Base-by-base conservation (phyloP, 441 rosid species). In the Populus hybrid region DNA sequence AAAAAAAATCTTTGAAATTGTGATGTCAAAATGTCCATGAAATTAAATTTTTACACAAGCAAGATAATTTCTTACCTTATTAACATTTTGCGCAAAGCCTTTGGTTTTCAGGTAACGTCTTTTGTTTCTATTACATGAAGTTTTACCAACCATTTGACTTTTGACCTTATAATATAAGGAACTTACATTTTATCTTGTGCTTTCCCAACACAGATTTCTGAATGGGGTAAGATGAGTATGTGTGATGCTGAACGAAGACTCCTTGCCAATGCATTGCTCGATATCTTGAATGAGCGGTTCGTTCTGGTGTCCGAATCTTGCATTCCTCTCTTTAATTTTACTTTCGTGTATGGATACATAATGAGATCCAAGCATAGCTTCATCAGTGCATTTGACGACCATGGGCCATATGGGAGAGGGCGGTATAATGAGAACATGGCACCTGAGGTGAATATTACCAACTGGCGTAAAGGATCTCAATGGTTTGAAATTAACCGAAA, bases 231-330 rank as follows among this genome's bases (percentile, higher is more conserved):
- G 16, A 50, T 32, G 61, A 50, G 73, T 69, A 50, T 80, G 81
- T 38, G 72, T 36, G 82, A 73, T 26, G 86, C 86, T 4, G 80
- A 80, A 67, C 75, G 81, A 69, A 72, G 83, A 24, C 72, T 83
- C 28, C 75, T 83, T 2, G 82, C 79, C 59, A 83, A 73, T 70
- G 83, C 86, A 0, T 73, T 80, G 21, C 77, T 82, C 26, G 82
- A 82, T 68, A 23, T 76, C 69, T 79, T 78, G 1, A 82, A 79
- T 61, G 78, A 82, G 76, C 74, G 75, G 35, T 82, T 82, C 3
- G 54, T 82, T 40, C 77, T 82, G 20, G 72, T 82, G 1, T 82
- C 85, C 0, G 84, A 82, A 42, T 72, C 77, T 24, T 82, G 85
- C 80, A 82, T 82, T 36, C 82, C 85, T 8, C 16, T 82, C 18